Evolutionary conservation across 23 red algal genomes (phyloP).

Genomic region (Chondrus crispus): DNA sequence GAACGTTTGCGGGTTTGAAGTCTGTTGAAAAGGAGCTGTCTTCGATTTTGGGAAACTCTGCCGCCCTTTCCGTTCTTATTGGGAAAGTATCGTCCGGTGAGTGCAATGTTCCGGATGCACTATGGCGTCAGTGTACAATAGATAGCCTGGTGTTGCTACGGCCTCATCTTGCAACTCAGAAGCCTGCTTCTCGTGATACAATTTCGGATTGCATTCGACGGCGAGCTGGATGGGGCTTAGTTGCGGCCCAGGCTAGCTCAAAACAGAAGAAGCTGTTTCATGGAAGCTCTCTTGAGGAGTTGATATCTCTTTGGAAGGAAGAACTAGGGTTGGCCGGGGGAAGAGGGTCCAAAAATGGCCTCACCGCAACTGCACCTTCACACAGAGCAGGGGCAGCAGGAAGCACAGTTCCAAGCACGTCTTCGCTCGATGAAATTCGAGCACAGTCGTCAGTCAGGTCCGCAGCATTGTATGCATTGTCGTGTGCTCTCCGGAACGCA

Average conservation of each 20-base stretch:
- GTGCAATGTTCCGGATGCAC: slow-evolving; percentile 40
- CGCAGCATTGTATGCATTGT: slow-evolving; percentile 44
- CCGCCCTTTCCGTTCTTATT: slow-evolving; percentile 42
- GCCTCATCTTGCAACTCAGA: slow-evolving; percentile 21
- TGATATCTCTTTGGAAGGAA: slow-evolving; percentile 40
- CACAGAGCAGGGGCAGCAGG: too few species aligned
- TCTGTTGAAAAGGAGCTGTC: slow-evolving; percentile 24
- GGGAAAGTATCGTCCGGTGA: slow-evolving; percentile 29
- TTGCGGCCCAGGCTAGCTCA: slow-evolving; percentile 19
- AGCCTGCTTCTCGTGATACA: background rate
- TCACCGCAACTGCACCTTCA: background rate
- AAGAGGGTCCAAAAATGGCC: background rate
- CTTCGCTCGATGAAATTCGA: background rate
- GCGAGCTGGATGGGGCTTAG: slow-evolving; percentile 40
- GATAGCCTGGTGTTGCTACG: slow-evolving; percentile 37
- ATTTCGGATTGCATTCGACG: background rate
- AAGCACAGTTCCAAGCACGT: background rate
- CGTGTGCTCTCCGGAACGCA: slow-evolving; percentile 9
- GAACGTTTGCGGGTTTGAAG: background rate
- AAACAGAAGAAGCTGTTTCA: slow-evolving; percentile 39
- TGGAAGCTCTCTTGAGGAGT: background rate
- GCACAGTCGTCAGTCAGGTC: slow-evolving; percentile 15
- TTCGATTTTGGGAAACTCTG: slow-evolving; percentile 44
- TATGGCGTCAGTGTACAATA: slow-evolving; percentile 22
- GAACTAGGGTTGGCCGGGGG: slow-evolving; percentile 30